Conservation (phyloP, 352 stramenopile species). For the Chrysophaeum taylorii region DNA sequence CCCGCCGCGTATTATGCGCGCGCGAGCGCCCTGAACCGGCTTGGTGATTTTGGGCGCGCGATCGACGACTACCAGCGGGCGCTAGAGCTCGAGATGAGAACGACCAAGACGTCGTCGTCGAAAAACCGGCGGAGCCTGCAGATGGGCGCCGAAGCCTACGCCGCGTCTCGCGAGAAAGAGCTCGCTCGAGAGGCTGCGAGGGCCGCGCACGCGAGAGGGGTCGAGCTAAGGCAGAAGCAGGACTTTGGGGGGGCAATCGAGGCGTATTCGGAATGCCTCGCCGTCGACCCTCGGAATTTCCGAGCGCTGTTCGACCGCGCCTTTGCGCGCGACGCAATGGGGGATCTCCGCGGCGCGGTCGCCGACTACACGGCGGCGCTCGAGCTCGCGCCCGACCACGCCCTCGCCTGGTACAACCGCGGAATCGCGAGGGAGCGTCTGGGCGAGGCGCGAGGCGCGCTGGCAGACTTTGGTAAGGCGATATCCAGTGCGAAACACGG, state of each 20-base stretch:
- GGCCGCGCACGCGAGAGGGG: background rate
- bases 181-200: background rate
- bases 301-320: no score
- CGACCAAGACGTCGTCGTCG: background rate
- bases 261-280: background rate
- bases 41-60: background rate
- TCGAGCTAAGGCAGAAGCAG: background rate
- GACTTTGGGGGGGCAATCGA: background rate
- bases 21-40: background rate
- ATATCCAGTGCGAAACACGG: conserved; percentile 36
- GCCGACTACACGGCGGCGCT: conserved; percentile 63
- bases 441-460: conserved; percentile 3
- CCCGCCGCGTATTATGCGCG: background rate
- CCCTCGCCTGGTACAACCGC: conserved; percentile 67
- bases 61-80: background rate
- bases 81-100: background rate
- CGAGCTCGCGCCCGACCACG: conserved; percentile 53
- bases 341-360: no score
- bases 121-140: background rate
- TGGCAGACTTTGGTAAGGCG: conserved; percentile 52
- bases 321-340: no score
- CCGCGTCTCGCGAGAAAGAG: background rate
- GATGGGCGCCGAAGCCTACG: background rate
- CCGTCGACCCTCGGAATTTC: no score
- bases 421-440: conserved; percentile 53